Evolutionary conservation across 2,329 filamentous ascomycete genomes (phyloP).

Genomic region (Diaporthe citriasiana): DNA sequence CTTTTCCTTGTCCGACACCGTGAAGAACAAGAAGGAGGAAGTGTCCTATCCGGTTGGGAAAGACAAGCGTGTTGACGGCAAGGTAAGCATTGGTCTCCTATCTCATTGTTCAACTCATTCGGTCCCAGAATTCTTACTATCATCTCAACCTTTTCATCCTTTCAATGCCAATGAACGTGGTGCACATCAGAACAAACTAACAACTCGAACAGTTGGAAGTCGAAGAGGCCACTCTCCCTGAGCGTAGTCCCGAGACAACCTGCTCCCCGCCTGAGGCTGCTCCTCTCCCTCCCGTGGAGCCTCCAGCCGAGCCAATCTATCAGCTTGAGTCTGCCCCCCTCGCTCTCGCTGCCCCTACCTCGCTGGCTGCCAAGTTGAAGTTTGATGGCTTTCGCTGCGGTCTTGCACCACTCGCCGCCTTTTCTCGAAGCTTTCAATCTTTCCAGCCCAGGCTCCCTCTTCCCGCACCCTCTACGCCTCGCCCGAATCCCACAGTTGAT

Average conservation of each 20-base stretch:
- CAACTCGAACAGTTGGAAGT: conserved; percentile 1
- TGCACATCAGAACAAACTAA: background rate
- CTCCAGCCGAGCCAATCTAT: background rate
- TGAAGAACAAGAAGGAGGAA: conserved; percentile 18
- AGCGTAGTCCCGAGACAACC: background rate
- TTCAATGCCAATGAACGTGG: background rate
- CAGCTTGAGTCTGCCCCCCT: conserved; percentile 7
- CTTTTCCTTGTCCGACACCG: background rate
- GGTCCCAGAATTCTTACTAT: background rate
- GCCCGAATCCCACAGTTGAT: background rate
- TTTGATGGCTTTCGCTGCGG: conserved; percentile 25
- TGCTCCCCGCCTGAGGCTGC: background rate
- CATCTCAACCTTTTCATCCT: background rate
- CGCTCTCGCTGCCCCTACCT: background rate
- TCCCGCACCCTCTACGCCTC: background rate
- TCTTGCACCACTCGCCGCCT: conserved; percentile 3
- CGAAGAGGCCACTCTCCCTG: background rate
- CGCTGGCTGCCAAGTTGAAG: conserved; percentile 11
- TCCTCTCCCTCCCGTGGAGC: background rate
- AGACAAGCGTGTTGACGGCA: background rate
- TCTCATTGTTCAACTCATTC: background rate
- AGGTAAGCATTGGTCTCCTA: background rate
- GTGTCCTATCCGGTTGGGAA: background rate
- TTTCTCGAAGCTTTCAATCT: background rate
- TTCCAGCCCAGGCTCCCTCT: background rate